These are phyloP conservation scores for Scedosporium minutisporum DNA, from an alignment of 2,329 filamentous ascomycete genomes.

Conservation along the genomic window DNA sequence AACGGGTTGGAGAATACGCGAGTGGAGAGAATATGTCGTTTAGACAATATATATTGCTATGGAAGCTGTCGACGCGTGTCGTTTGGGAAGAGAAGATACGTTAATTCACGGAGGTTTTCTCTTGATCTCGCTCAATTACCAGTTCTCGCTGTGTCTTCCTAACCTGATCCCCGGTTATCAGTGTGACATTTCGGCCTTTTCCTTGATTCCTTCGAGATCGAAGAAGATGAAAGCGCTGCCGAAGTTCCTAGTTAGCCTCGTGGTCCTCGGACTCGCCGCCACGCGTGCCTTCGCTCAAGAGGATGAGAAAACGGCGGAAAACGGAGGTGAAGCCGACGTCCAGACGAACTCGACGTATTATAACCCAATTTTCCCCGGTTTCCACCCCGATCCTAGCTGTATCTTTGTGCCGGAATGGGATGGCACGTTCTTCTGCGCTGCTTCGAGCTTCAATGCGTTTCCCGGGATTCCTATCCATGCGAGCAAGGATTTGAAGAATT, in stretches of 20 bases:
- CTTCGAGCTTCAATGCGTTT: constrained; percentile 42
- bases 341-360: constrained; percentile 16
- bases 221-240: neutral
- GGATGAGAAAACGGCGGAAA: neutral
- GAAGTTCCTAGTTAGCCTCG: neutral
- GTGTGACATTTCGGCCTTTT: neutral
- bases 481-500: constrained; percentile 39
- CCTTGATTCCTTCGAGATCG: neutral
- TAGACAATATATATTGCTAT: no score
- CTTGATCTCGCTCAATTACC: neutral
- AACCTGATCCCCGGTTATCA: neutral
- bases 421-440: constrained; percentile 40
- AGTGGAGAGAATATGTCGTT: neutral
- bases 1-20: neutral
- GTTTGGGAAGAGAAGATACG: no score
- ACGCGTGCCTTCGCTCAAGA: neutral
- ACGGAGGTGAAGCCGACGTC: neutral
- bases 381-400: constrained; percentile 38
- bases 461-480: constrained; percentile 43
- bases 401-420: constrained; percentile 27
- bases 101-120: no score
- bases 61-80: no score
- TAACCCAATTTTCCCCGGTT: constrained; percentile 40
- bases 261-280: neutral
- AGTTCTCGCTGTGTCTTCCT: neutral